These are phyloP conservation scores for Smallanthus sonchifolius DNA, from an alignment of 129 eudicot species.

Conservation along the genomic window DNA sequence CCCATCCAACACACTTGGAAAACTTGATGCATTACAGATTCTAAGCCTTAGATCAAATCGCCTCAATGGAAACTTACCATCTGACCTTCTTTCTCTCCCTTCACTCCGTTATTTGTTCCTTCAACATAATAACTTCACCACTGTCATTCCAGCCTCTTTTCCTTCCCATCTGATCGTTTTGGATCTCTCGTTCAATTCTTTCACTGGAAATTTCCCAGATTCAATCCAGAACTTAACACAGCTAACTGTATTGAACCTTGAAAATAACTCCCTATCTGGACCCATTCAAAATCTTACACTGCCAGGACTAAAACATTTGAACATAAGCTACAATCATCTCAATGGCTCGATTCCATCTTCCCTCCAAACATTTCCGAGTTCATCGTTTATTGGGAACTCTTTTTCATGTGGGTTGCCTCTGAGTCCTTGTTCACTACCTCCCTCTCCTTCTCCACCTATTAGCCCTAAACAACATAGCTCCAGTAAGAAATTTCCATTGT, in stretches of 20 bases:
- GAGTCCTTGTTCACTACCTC: conserved; percentile 44
- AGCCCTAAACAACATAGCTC: conserved; percentile 34
- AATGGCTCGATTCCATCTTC: conserved; percentile 69
- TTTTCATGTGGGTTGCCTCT: conserved; percentile 68
- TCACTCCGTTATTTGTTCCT: conserved; percentile 64
- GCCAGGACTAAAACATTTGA: conserved; percentile 45
- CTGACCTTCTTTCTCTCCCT: conserved; percentile 65
- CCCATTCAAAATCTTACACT: conserved; percentile 53
- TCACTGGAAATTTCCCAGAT: conserved; percentile 56
- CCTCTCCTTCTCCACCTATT: conserved; percentile 33
- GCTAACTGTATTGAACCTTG: conserved; percentile 54
- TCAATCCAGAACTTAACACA: conserved; percentile 56
- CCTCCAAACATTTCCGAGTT: conserved; percentile 48
- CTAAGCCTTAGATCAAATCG: conserved; percentile 83
- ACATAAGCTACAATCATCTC: conserved; percentile 61
- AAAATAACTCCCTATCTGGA: conserved; percentile 71
- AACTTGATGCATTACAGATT: conserved; percentile 40
- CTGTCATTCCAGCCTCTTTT: conserved; percentile 50
- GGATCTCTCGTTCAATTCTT: conserved; percentile 71
- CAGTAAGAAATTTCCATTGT: conserved; percentile 42
- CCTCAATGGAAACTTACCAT: conserved; percentile 58
- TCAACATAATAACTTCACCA: conserved; percentile 66
- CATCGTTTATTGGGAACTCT: conserved; percentile 68
- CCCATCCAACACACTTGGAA: conserved; percentile 65
- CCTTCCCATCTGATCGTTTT: conserved; percentile 47